These are phyloP conservation scores for Eucalyptus tenuipes DNA, from an alignment of 345 rosid species.

Conservation along the genomic window DNA sequence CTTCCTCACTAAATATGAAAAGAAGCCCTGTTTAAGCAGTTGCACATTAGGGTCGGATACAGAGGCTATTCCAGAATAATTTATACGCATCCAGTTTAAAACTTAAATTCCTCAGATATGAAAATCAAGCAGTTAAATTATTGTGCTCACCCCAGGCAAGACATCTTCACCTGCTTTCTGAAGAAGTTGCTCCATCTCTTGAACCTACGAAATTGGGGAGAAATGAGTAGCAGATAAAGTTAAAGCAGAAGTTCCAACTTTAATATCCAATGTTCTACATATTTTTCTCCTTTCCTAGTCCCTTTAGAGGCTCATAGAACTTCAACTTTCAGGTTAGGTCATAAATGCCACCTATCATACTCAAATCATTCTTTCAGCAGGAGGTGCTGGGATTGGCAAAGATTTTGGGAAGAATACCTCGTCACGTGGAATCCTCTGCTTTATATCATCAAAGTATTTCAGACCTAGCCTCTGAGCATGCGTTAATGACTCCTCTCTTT, in stretches of 20 bases:
- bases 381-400: not conserved
- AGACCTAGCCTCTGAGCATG: constrained; percentile 77
- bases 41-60: not conserved
- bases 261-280: not conserved
- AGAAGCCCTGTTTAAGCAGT: not conserved
- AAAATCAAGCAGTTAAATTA: not conserved
- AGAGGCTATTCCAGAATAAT: not conserved
- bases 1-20: not conserved
- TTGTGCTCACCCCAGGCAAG: constrained; percentile 63
- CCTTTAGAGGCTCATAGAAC: not conserved
- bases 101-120: not conserved
- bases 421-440: constrained; percentile 69
- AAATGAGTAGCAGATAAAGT: not conserved
- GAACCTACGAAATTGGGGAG: constrained; percentile 29
- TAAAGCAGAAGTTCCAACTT: not conserved
- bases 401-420: constrained; percentile 38
- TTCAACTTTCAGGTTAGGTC: not conserved
- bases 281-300: not conserved
- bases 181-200: constrained; percentile 72
- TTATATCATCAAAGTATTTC: constrained; percentile 84
- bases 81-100: not conserved
- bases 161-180: constrained; percentile 62
- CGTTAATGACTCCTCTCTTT: constrained; percentile 66
- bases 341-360: not conserved
- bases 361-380: not conserved